Base-by-base conservation (phyloP, 2,329 filamentous ascomycete genomes). In the Fusarium torulosum region DNA sequence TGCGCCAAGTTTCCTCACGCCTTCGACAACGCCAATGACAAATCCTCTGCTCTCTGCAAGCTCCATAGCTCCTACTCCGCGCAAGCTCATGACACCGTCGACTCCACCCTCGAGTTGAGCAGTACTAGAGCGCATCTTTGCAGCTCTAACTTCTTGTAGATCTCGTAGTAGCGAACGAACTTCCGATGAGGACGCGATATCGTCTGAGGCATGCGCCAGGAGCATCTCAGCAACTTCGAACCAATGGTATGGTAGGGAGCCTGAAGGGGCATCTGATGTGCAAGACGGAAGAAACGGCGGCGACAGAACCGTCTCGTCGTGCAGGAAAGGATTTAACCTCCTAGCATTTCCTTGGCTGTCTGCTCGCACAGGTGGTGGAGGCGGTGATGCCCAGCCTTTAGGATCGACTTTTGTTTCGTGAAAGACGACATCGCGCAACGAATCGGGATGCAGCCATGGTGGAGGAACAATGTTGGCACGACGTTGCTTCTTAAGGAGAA, bases 401-500 rank as follows among this genome's bases (percentile, higher is more conserved):
- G 88, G 85, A 58, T 91, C 87, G 69, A 89, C 80, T 46, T 90
- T 88, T 27, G 91, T 96, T 76, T 99, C 96, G 74, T 91, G 85
- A 57, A 92, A 86, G 63, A 98, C 88, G 63, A 98, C 91, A 11
- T 90, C 84, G 63, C 88, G 84, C 7, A 99, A 88, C 5, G 92
- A 91, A 63, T 90, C 83, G 0, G 91, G 86, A 63, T 91, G 88
- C 9, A 99, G 88, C 96, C 96, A 99, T 17, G 93, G 85, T 10
- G 96, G 96, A 0, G 96, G 90, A 6, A 96, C 84, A 69, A 99
- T 97, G 81, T 97, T 97, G 72, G 94, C 94, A 74, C 96, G 91
- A 53, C 91, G 89, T 80, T 99, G 96, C 67, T 94, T 93, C 80
- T 98, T 98, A 54, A 99, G 89, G 23, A 98, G 89, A 17, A 98